Evolutionary conservation across 1,284 basidiomycete genomes (phyloP), one percentile per base, ranked within the genome.

Genomic region (Cystobasidium pallidum): DNA sequence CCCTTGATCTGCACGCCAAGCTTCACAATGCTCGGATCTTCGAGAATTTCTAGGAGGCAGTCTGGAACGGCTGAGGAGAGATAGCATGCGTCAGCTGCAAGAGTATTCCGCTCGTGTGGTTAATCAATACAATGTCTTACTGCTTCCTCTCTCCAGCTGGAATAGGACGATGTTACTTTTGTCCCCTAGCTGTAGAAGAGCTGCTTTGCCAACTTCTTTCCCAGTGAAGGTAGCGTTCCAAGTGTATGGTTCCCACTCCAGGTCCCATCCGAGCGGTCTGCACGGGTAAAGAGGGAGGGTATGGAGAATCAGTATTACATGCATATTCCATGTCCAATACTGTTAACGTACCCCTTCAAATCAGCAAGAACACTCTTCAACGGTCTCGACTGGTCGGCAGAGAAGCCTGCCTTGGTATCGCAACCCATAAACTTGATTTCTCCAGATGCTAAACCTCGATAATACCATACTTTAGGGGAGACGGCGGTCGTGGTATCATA

Each of bases 261-360:
- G 32, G 41, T 70, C 67, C 54, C 36, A 70, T 36, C 67, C 67
- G n/a, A 70, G 58, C 30, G 58, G 57, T 28, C 67, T 70, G 57
- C 4, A 3, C 10, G 21, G 3, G 28, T 1, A 24, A 32, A 30
- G n/a, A 19, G 34, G 21, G 19, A 3, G n/a, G 17, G 13, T 13
- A 8, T 11, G 11, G 13, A 17, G 36, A 65, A 2, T n/a, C 19
- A 57, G 30, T n/a, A 1, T 55, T 13, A 41, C 19, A 21, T 49
- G 43, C 55, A 28, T 41, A 54, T 21, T 8, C 11, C n/a, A n/a
- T n/a, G 36, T 7, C 13, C 13, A 6, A 39, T 39, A 39, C 13
- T 39, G 6, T 13, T 2, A 36, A 15, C 45, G 10, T 24, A 70
- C 67, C 67, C 67, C 24, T 61, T 61, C 19, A 70, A n/a, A 26